Evolutionary conservation across 352 stramenopile species (phyloP).

Genomic region (Globisporangium emineosum): DNA sequence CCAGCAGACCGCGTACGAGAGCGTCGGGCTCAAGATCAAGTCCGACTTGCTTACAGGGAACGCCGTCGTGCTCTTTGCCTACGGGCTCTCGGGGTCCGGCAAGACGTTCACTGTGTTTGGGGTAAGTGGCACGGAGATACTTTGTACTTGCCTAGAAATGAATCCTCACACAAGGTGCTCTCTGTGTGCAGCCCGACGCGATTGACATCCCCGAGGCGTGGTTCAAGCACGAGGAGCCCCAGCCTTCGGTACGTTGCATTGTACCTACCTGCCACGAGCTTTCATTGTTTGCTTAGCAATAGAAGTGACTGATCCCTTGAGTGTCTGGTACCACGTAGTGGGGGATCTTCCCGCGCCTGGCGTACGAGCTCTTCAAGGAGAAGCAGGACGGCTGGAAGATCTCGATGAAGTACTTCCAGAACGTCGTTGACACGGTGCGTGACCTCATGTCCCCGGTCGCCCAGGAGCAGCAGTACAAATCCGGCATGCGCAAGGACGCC

Average conservation of each 20-base stretch:
- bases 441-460: conserved; percentile 93
- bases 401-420: conserved; percentile 97
- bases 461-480: conserved; percentile 94
- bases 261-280: not conserved
- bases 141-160: too few species aligned
- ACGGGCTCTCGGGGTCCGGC: conserved; percentile 89
- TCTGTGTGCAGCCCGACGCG: conserved; percentile 65
- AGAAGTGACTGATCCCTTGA: not conserved
- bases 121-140: too few species aligned
- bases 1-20: conserved; percentile 89
- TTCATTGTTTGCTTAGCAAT: not conserved
- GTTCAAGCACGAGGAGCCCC: conserved; percentile 91
- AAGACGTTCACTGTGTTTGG: conserved; percentile 95
- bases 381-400: conserved; percentile 96
- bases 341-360: conserved; percentile 90
- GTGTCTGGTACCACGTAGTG: conserved; percentile 36
- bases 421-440: conserved; percentile 94
- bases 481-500: conserved; percentile 91
- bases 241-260: conserved; percentile 52
- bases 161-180: not conserved
- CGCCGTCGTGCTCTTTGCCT: conserved; percentile 93
- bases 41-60: conserved; percentile 88
- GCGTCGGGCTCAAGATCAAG: conserved; percentile 91
- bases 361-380: conserved; percentile 93
- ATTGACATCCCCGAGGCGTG: conserved; percentile 92